Evolutionary conservation across 2,329 filamentous ascomycete species (phyloP).

Genomic region (Fusarium coffeatum): DNA sequence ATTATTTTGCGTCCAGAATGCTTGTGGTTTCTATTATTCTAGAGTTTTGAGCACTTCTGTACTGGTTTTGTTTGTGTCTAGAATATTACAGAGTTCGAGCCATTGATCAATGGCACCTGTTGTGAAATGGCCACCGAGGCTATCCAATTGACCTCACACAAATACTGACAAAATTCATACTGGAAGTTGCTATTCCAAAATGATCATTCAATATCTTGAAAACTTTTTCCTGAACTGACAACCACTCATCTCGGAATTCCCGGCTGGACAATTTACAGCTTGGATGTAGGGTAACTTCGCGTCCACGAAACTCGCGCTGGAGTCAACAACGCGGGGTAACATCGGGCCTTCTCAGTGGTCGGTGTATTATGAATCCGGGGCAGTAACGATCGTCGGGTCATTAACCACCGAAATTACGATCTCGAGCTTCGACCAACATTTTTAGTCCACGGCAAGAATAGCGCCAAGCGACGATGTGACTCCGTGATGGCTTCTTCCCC

Average conservation of each 20-base stretch:
- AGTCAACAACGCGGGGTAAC: background rate
- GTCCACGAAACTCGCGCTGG: background rate
- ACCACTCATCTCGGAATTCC: background rate
- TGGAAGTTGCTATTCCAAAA: background rate
- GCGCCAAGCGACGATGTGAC: background rate
- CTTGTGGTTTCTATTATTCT: fast-evolving
- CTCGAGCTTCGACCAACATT: background rate
- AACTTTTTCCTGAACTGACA: background rate
- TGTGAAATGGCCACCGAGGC: too few relatives aligned
- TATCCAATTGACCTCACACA: fast-evolving
- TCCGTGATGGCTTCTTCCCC: background rate
- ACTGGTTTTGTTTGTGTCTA: background rate
- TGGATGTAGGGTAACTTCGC: background rate
- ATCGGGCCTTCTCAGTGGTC: background rate
- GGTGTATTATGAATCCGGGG: background rate
- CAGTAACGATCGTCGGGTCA: background rate
- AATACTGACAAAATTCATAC: background rate
- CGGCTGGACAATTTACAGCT: too few relatives aligned
- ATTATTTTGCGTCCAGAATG: fast-evolving
- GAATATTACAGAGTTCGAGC: background rate
- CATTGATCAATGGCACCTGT: fast-evolving
- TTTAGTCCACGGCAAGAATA: background rate
- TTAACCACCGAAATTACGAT: background rate
- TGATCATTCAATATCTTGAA: fast-evolving
- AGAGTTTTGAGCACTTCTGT: background rate